These are phyloP conservation scores for Isoetes taiwanensis DNA, from an alignment of 75 land plant genomes.

Conservation along the genomic window DNA sequence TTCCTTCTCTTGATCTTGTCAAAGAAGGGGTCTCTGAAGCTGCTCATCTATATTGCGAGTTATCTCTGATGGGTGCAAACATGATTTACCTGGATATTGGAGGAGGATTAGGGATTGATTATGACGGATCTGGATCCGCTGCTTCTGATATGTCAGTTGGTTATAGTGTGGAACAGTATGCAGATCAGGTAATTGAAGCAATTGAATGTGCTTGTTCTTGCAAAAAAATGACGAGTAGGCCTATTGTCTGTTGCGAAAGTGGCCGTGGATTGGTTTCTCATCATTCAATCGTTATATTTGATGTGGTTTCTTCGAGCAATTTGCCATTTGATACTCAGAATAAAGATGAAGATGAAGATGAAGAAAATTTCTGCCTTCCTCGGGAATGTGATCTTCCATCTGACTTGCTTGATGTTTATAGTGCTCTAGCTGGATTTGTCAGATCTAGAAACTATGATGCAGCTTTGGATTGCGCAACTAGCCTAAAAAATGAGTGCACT, in stretches of 20 bases:
- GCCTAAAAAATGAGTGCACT: too few species aligned
- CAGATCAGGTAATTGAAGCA: constrained; percentile 49
- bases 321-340: too few species aligned
- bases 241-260: constrained; percentile 75
- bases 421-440: too few species aligned
- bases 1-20: constrained; percentile 54
- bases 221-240: constrained; percentile 37
- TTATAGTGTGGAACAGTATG: constrained; percentile 63
- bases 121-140: constrained; percentile 60
- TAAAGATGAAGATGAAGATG: too few species aligned
- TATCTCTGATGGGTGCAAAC: constrained; percentile 57
- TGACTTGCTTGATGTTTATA: too few species aligned
- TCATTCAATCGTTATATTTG: constrained; percentile 78
- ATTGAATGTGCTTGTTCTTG: constrained; percentile 39
- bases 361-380: too few species aligned
- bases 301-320: constrained; percentile 66
- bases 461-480: too few species aligned
- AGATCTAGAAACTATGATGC: too few species aligned
- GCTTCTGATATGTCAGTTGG: constrained; percentile 78
- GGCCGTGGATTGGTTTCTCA: constrained; percentile 89
- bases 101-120: constrained; percentile 88
- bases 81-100: constrained; percentile 81
- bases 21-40: constrained; percentile 75
- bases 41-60: constrained; percentile 70
- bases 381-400: too few species aligned